Evolutionary conservation across 352 stramenopile species (phyloP).

Genomic region (Pythium inflatum): DNA sequence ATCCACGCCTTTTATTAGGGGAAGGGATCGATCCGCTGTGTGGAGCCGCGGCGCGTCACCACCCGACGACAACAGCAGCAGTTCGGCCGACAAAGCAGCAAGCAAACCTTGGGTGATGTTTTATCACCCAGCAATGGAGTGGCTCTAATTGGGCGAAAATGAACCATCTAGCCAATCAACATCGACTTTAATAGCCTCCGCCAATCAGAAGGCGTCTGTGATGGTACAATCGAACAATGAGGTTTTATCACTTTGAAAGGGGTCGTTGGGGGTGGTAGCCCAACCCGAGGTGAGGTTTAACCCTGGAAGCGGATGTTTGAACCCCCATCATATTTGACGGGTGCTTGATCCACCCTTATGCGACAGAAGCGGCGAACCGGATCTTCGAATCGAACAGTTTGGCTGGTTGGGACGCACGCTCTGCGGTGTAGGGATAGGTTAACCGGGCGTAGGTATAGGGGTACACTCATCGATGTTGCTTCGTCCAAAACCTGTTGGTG

Average conservation of each 20-base stretch:
- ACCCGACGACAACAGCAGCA: conserved; percentile 10
- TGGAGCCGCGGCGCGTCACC: not conserved
- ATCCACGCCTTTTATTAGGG: conserved; percentile 28
- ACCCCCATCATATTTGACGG: conserved; percentile 7
- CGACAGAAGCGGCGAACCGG: conserved; percentile 32
- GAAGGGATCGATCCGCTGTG: conserved; percentile 10
- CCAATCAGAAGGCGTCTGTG: not conserved
- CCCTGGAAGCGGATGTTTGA: conserved; percentile 3
- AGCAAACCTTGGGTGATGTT: conserved; percentile 18
- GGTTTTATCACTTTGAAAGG: conserved; percentile 13
- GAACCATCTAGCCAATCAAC: conserved; percentile 12
- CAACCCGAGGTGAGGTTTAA: conserved; percentile 19
- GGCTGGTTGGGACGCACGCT: conserved; percentile 27
- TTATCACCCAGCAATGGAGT: conserved; percentile 7
- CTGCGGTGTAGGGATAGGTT: conserved; percentile 21
- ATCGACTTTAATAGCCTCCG: not conserved
- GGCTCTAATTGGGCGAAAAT: conserved; percentile 17
- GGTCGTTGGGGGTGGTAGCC: not conserved
- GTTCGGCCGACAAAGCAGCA: not conserved
- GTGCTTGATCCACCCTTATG: conserved; percentile 14
- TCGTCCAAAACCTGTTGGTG: too few relatives aligned
- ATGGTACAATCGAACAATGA: not conserved
- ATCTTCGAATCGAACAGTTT: conserved; percentile 27
- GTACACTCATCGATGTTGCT: conserved; percentile 26
- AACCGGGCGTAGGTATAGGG: conserved; percentile 10